These are phyloP conservation scores for Stereocaulon alpinum DNA, from an alignment of 495 filamentous ascomycete genomes.

Conservation along the genomic window DNA sequence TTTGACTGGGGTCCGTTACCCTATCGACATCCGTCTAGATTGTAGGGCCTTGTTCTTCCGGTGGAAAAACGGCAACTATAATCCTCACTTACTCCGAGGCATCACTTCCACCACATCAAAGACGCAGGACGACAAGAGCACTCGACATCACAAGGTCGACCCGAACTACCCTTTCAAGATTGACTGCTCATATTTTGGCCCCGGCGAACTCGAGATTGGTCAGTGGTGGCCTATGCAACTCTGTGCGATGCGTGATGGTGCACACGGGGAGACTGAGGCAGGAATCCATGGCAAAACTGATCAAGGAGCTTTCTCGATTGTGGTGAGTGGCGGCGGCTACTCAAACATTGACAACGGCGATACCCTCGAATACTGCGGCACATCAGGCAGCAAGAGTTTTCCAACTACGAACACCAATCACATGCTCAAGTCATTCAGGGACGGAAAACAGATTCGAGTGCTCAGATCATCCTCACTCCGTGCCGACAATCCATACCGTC, in stretches of 20 bases:
- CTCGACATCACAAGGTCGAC: conserved; percentile 24
- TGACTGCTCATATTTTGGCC: conserved; percentile 31
- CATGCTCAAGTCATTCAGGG: conserved; percentile 28
- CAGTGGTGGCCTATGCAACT: conserved; percentile 50
- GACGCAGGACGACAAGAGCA: conserved; percentile 12
- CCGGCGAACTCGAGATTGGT: conserved; percentile 39
- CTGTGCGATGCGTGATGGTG: conserved; percentile 43
- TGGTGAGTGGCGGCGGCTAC: conserved; percentile 34
- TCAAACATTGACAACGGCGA: conserved; percentile 39
- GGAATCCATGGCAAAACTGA: conserved; percentile 36
- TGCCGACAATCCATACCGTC: conserved; percentile 32
- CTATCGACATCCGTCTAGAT: conserved; percentile 35
- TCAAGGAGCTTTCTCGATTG: conserved; percentile 32
- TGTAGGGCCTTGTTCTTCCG: conserved; percentile 29
- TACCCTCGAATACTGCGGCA: conserved; percentile 42
- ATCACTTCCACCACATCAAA: conserved; percentile 25
- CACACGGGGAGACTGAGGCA: conserved; percentile 42
- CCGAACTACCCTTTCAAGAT: conserved; percentile 19
- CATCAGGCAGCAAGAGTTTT: conserved; percentile 26
- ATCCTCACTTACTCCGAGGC: conserved; percentile 39
- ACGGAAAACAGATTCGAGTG: conserved; percentile 34
- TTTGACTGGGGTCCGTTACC: conserved; percentile 18
- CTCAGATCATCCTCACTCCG: conserved; percentile 33
- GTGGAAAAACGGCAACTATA: conserved; percentile 33
- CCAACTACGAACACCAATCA: conserved; percentile 26